Conservation (phyloP, 306 rosid genomes). For the Inga laurina region DNA sequence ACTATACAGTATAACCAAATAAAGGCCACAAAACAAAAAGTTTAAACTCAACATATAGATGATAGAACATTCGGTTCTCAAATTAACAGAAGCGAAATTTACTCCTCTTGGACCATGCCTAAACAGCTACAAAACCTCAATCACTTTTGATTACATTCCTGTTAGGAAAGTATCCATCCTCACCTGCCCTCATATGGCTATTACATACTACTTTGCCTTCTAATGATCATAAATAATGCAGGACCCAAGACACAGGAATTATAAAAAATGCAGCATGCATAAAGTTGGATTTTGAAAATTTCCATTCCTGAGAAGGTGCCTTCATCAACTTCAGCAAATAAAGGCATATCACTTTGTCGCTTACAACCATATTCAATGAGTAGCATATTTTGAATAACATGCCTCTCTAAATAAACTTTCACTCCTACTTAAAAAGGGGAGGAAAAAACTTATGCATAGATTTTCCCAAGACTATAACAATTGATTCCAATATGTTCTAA, state of each 20-base stretch:
- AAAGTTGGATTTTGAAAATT: neutral
- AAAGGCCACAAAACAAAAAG: conserved; percentile 5
- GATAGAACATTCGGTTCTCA: neutral
- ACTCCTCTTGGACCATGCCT: conserved; percentile 1
- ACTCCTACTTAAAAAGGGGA: neutral
- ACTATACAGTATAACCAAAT: conserved; percentile 7
- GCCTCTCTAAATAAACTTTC: neutral
- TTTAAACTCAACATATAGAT: neutral
- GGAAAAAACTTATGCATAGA: neutral
- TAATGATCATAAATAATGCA: neutral
- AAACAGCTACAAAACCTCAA: neutral
- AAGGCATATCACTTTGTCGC: neutral
- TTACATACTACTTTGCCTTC: neutral
- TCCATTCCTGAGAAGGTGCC: neutral
- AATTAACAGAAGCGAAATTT: conserved; percentile 1
- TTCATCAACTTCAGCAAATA: no score
- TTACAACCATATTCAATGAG: neutral
- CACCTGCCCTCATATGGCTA: neutral
- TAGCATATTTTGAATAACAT: neutral
- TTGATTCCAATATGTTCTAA: neutral
- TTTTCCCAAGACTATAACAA: neutral
- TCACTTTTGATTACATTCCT: neutral
- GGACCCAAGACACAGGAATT: conserved; percentile 4
- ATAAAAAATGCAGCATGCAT: neutral
- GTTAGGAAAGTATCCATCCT: neutral